These are phyloP conservation scores for Raffaelea deltoideospora DNA, from an alignment of 2,329 filamentous ascomycete genomes.

Conservation along the genomic window DNA sequence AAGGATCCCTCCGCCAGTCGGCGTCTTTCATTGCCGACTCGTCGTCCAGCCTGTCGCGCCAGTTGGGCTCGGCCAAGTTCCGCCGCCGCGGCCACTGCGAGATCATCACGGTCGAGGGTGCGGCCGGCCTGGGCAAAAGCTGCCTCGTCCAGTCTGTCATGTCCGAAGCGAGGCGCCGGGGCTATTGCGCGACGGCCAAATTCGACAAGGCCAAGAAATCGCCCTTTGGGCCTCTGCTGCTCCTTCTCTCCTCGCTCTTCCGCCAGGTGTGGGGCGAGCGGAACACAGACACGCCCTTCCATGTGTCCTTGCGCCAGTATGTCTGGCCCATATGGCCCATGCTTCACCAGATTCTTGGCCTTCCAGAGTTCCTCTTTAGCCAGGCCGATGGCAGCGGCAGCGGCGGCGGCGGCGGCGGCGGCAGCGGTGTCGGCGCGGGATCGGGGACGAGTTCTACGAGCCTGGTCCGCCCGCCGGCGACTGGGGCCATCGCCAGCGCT, in stretches of 20 bases:
- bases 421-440: no score
- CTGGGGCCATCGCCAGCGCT: no score
- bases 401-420: no score
- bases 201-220: slow-evolving; percentile 46
- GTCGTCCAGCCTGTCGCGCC: slow-evolving; percentile 34
- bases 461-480: no score
- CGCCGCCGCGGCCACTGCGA: slow-evolving; percentile 48
- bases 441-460: no score
- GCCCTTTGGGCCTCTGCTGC: slow-evolving; percentile 48
- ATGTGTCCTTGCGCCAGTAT: slow-evolving; percentile 45
- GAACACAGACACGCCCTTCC: slow-evolving; percentile 49
- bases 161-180: slow-evolving; percentile 42
- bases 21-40: slow-evolving; percentile 23
- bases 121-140: slow-evolving; percentile 50
- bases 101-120: slow-evolving; percentile 44
- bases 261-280: slow-evolving; percentile 53
- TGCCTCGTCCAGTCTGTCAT: slow-evolving; percentile 49
- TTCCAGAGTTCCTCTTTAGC: slow-evolving; percentile 53
- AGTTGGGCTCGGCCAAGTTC: slow-evolving; percentile 42
- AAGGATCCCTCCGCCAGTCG: slow-evolving; percentile 23
- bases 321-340: slow-evolving; percentile 49
- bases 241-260: slow-evolving; percentile 50
- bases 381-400: no score
- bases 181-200: slow-evolving; percentile 51
- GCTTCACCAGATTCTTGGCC: slow-evolving; percentile 43